Evolutionary conservation across 768 basidiomycete species (phyloP), one percentile per base, ranked within the genome.

Genomic region (Sporobolomyces pararoseus): DNA sequence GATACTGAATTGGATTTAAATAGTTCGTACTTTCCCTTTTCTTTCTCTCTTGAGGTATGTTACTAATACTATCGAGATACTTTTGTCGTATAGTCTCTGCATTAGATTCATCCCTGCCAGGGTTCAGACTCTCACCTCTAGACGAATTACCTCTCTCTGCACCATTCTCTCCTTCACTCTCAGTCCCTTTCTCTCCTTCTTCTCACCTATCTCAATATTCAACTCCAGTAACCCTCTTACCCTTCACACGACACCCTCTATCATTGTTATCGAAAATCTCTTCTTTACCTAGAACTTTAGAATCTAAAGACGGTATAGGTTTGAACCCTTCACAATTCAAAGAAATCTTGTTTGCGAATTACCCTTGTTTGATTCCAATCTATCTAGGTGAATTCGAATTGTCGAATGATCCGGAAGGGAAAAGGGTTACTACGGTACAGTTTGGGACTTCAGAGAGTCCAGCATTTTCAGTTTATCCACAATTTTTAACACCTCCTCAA

Each of bases 361-460:
- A 67, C 44, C 65, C 70, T 7, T 3, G 59, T 2, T 67, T 58
- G 34, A 29, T 71, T 5, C 70, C 70, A 16, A 23, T 66, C 25
- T 71, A 67, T 35, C 51, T 71, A 1, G 70, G 65, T 31, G 70
- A 71, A 57, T 71, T 46, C 13, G 70, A 63, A 50, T 25, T 67
- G 27, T 46, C 47, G 31, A 65, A 59, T 12, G 27, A 47, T 14
- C 55, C 51, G 32, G 51, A 60, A 58, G 27, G 10, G 57, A 44
- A 51, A 7, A n/a, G 51, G n/a, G 68, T 70, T 1, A 70, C 68
- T 55, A 65, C 68, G 16, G 68, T 54, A 6, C 46, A 59, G 44
- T 70, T 70, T 23, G 68, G 63, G 10, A 65, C 63, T 3, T 29
- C 34, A 29, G 39, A 32, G 31, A 2, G 14, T 19, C 39, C 58